A percentile compares a stretch with the other conserved stretches of the same genome.
These are phyloP conservation scores for Curvularia spicifera DNA, from an alignment of 2,329 filamentous ascomycete genomes.

Conservation along the genomic window DNA sequence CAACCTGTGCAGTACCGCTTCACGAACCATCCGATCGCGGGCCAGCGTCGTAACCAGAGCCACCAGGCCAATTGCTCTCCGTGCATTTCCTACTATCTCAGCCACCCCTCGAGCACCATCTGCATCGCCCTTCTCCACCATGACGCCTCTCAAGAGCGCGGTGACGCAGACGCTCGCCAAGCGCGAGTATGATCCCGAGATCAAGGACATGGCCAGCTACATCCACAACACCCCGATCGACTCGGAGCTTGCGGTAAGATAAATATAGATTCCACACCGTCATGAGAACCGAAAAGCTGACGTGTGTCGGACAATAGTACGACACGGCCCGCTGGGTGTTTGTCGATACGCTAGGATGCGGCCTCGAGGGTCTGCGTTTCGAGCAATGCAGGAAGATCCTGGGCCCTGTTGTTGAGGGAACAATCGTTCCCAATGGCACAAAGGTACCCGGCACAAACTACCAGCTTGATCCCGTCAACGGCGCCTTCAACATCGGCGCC, in stretches of 20 bases:
- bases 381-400: conserved; percentile 95
- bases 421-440: conserved; percentile 87
- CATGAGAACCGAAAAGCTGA: conserved; percentile 23
- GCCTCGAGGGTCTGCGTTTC: conserved; percentile 93
- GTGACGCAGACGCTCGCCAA: conserved; percentile 41
- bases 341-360: conserved; percentile 95
- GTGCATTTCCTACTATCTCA: conserved; percentile 32
- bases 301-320: conserved; percentile 61
- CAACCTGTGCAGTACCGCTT: conserved; percentile 50
- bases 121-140: conserved; percentile 47
- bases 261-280: conserved; percentile 17
- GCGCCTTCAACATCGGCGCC: conserved; percentile 97
- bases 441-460: conserved; percentile 91
- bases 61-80: conserved; percentile 46
- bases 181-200: conserved; percentile 82
- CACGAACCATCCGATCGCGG: conserved; percentile 47
- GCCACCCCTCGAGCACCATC: conserved; percentile 31
- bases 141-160: conserved; percentile 46
- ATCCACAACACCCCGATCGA: conserved; percentile 90
- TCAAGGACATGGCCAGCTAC: conserved; percentile 93
- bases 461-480: conserved; percentile 93
- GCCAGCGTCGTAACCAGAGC: conserved; percentile 44
- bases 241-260: conserved; percentile 82
- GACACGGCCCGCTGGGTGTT: conserved; percentile 97
- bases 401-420: conserved; percentile 88